Conservation (phyloP, 2,329 filamentous ascomycete species). For the Pseudogymnoascus sp. region DNA sequence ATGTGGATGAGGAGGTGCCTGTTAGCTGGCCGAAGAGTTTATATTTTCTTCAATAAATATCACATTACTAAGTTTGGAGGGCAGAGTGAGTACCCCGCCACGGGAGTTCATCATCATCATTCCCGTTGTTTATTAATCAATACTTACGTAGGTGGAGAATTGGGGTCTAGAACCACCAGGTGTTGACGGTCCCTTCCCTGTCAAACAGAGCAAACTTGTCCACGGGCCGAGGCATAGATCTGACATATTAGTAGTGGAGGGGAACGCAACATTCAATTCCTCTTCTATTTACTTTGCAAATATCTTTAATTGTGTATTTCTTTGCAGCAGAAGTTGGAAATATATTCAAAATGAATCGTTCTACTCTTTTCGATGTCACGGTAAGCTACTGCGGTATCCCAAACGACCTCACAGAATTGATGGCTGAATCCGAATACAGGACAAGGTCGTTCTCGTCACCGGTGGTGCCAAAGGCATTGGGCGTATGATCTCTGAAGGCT, state of each 20-base stretch:
- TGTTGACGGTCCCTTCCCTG: background rate
- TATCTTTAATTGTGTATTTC: background rate
- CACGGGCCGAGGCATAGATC: constrained; percentile 5
- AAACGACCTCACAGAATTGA: background rate
- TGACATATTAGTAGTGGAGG: background rate
- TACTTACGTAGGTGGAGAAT: constrained; percentile 3
- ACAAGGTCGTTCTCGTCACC: constrained; percentile 51
- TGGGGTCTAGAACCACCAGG: background rate
- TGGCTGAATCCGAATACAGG: constrained; percentile 21
- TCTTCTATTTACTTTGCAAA: background rate
- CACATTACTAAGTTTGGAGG: background rate
- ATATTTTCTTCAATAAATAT: background rate
- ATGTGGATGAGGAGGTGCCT: background rate
- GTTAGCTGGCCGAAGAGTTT: background rate
- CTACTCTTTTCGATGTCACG: constrained; percentile 51
- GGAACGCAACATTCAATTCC: background rate
- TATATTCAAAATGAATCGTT: constrained; percentile 41
- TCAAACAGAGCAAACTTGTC: background rate
- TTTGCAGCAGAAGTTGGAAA: background rate
- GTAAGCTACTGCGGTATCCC: constrained; percentile 28
- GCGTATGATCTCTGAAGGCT: constrained; percentile 59
- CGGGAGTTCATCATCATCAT: background rate
- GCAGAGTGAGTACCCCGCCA: background rate
- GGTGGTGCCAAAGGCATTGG: constrained; percentile 56
- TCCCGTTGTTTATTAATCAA: background rate